phyloP scores from a whole-genome alignment of 192 early-diverging fungal genomes.

The Linnemannia zychae region DNA sequence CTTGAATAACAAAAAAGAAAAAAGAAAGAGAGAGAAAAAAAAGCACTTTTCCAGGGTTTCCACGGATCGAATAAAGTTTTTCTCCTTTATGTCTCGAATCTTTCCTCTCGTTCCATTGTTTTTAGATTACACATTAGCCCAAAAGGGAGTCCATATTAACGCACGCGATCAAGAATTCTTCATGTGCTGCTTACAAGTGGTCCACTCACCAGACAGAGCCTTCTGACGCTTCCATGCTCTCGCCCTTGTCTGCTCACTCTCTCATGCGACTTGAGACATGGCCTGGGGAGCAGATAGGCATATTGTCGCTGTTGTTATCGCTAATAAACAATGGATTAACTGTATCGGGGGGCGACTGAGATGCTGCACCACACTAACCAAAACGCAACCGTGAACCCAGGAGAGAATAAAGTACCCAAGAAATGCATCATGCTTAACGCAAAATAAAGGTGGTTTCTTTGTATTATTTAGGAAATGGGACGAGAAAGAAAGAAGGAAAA shows the following conservation, averaged over 20 bases:
- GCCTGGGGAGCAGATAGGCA: neutral
- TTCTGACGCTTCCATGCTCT: constrained; percentile 5
- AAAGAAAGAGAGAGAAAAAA: neutral
- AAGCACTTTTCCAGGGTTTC: neutral
- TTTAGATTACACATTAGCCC: neutral
- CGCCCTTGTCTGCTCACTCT: neutral
- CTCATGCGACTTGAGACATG: neutral
- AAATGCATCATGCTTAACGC: no score
- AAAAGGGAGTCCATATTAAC: neutral
- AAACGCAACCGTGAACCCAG: no score
- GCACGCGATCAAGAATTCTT: neutral
- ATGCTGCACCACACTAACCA: no score
- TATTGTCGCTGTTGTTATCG: no score
- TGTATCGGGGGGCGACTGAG: no score
- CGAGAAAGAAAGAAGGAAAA: neutral
- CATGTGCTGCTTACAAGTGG: neutral
- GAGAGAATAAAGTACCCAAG: no score
- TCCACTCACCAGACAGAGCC: neutral
- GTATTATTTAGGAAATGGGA: no score
- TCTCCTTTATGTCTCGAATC: neutral
- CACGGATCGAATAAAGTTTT: neutral
- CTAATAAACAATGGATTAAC: no score
- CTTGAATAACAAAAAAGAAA: neutral
- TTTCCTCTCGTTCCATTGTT: neutral
- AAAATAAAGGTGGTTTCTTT: no score